phyloP scores from a whole-genome alignment of 73 alveolate species.

The Paramecium biaurelia region DNA sequence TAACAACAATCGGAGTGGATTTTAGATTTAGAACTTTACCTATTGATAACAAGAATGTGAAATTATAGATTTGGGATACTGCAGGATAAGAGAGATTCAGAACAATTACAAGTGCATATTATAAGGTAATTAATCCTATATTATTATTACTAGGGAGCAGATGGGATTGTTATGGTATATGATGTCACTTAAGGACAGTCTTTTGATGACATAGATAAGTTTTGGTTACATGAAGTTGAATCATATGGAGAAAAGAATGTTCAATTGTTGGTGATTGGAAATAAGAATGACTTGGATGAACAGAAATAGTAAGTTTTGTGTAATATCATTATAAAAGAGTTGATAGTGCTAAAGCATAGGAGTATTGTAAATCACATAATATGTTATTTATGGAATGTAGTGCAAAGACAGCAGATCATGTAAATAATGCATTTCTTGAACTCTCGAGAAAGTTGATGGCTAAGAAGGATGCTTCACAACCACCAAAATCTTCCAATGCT shows the following conservation, averaged over 20 bases:
- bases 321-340: conserved; percentile 7
- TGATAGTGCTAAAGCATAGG: conserved; percentile 43
- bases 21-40: conserved; percentile 69
- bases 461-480: conserved; percentile 59
- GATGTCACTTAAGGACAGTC: conserved; percentile 76
- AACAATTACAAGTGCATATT: conserved; percentile 77
- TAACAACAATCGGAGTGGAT: conserved; percentile 92
- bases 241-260: conserved; percentile 64
- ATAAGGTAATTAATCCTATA: not conserved
- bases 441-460: conserved; percentile 62
- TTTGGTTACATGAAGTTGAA: conserved; percentile 64
- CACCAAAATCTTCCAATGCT: not conserved
- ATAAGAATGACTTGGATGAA: conserved; percentile 55
- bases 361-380: conserved; percentile 54
- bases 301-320: conserved; percentile 35
- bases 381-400: conserved; percentile 60
- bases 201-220: conserved; percentile 68
- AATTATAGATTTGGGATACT: conserved; percentile 97
- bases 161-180: conserved; percentile 83
- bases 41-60: conserved; percentile 64
- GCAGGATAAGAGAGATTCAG: conserved; percentile 97
- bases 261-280: conserved; percentile 57
- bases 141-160: conserved; percentile 73
- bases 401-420: conserved; percentile 64
- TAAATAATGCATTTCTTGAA: conserved; percentile 57